These are phyloP conservation scores for Fraxinus xanthoxyloides DNA, from an alignment of 305 asterid species.

Conservation along the genomic window DNA sequence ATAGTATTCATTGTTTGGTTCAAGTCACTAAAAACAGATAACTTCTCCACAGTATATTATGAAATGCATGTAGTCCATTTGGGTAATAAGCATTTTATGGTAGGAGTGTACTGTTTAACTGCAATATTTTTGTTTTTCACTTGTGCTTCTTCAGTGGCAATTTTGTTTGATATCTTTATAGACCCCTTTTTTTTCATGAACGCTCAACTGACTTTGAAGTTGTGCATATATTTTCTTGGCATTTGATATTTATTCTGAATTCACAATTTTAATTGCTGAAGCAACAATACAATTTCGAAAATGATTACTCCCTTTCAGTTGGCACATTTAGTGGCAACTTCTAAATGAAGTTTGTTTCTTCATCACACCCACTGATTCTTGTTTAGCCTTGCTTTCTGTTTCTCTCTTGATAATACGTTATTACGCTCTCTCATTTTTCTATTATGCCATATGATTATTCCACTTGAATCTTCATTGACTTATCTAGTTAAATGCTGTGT, in stretches of 20 bases:
- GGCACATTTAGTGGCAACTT: background rate
- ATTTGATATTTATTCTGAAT: background rate
- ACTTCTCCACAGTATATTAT: background rate
- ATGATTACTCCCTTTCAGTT: background rate
- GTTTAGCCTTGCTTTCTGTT: background rate
- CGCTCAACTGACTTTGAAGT: background rate
- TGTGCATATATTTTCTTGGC: background rate
- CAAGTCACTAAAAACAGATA: background rate
- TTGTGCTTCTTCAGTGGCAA: background rate
- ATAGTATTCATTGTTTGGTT: background rate
- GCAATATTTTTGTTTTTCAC: background rate
- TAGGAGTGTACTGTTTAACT: background rate
- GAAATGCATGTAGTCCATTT: background rate
- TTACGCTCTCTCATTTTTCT: background rate
- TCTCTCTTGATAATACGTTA: background rate
- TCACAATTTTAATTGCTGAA: background rate
- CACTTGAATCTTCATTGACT: background rate
- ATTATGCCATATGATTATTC: slow-evolving; percentile 1
- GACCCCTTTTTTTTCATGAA: background rate
- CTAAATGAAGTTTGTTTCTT: background rate
- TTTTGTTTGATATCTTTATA: background rate
- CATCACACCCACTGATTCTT: background rate
- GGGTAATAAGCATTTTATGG: background rate
- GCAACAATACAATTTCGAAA: background rate
- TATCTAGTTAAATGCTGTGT: background rate